Percentiles rank a stretch among this genome's conserved stretches.
phyloP scores from a whole-genome alignment of 495 filamentous ascomycete genomes.

The Penicillium bialowiezense region DNA sequence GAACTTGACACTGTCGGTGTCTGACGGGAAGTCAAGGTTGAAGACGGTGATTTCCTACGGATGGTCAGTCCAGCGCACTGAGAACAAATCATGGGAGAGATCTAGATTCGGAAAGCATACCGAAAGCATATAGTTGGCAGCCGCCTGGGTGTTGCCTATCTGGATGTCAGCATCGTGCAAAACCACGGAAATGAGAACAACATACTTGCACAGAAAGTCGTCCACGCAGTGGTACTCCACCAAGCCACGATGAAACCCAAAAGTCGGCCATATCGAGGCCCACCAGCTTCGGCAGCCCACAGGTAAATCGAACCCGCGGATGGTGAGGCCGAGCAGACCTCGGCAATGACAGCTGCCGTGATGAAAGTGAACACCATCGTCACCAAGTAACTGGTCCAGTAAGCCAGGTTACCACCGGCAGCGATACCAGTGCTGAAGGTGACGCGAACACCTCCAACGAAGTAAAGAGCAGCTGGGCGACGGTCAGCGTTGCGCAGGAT shows the following conservation, averaged over 20 bases:
- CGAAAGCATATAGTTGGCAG: slow-evolving; percentile 54
- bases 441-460: slow-evolving; percentile 53
- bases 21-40: slow-evolving; percentile 46
- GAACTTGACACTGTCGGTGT: slow-evolving; percentile 46
- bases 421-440: slow-evolving; percentile 57
- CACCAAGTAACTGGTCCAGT: slow-evolving; percentile 57
- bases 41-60: slow-evolving; percentile 52
- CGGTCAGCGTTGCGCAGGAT: neutral
- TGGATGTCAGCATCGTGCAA: slow-evolving; percentile 3
- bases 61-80: too few species aligned
- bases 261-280: slow-evolving; percentile 49
- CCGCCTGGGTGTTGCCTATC: slow-evolving; percentile 48
- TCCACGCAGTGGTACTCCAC: slow-evolving; percentile 61
- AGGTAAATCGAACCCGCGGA: slow-evolving; percentile 57
- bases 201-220: slow-evolving; percentile 51
- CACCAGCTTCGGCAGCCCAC: slow-evolving; percentile 56
- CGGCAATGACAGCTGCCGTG: slow-evolving; percentile 54
- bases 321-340: slow-evolving; percentile 55
- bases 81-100: too few species aligned
- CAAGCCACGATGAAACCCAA: slow-evolving; percentile 56
- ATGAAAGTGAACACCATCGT: slow-evolving; percentile 57
- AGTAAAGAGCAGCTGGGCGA: slow-evolving; percentile 50
- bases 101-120: slow-evolving; percentile 30
- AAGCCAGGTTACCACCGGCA: slow-evolving; percentile 54
- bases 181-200: neutral